Percentiles rank a stretch among this genome's conserved stretches.
These are phyloP conservation scores for Fraxinus dipetala DNA, from an alignment of 305 asterid genomes.

Conservation along the genomic window DNA sequence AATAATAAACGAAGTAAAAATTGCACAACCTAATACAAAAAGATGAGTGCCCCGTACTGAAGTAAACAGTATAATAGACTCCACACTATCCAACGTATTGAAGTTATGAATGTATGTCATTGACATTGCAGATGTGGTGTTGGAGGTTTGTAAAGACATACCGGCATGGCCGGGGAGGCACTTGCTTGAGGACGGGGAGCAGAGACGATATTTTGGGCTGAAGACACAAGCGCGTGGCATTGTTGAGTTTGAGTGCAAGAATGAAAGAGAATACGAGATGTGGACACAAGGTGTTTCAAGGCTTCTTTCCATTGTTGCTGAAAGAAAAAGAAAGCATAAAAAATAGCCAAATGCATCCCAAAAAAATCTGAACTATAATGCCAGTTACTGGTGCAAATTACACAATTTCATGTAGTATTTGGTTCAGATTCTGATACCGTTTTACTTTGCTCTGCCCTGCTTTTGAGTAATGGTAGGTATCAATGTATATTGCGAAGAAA, in stretches of 20 bases:
- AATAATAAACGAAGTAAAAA: not conserved
- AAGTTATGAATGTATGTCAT: not conserved
- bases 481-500: not conserved
- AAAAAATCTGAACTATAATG: conserved; percentile 15
- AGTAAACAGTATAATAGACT: not conserved
- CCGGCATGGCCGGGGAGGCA: conserved; percentile 98
- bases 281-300: conserved; percentile 98
- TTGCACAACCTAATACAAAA: not conserved
- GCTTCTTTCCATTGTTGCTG: conserved; percentile 80
- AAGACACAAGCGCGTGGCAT: conserved; percentile 76
- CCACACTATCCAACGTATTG: not conserved
- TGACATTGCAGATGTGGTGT: conserved; percentile 59
- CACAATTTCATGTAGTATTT: conserved; percentile 10
- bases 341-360: conserved; percentile 20
- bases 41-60: not conserved
- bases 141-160: conserved; percentile 68
- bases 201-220: conserved; percentile 81
- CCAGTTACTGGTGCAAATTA: not conserved
- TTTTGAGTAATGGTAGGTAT: not conserved
- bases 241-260: conserved; percentile 93
- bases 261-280: conserved; percentile 80
- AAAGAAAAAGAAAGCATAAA: conserved; percentile 52
- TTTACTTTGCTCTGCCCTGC: not conserved
- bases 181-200: conserved; percentile 85
- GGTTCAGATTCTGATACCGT: not conserved